These are phyloP conservation scores for Rubus idaeus DNA, from an alignment of 306 rosid genomes.

Conservation along the genomic window DNA sequence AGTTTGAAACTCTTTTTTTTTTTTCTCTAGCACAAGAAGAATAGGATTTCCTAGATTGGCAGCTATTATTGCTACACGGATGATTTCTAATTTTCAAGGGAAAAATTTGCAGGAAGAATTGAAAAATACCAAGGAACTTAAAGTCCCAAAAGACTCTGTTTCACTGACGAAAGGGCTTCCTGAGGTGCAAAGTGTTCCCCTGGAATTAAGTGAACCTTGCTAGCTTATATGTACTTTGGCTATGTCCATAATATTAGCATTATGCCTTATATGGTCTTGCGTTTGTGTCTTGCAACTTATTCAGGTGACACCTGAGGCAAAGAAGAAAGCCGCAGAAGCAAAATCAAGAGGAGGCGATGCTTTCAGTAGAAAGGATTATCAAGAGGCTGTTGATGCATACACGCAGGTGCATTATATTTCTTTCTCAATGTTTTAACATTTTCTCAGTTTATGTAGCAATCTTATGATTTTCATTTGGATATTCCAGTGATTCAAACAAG, in stretches of 20 bases:
- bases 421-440: constrained; percentile 16
- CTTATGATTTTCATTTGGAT: constrained; percentile 6
- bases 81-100: constrained; percentile 25
- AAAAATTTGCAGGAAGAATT: constrained; percentile 47
- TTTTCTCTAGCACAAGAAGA: neutral
- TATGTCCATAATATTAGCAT: neutral
- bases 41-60: constrained; percentile 7
- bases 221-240: neutral
- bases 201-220: neutral
- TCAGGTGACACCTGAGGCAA: constrained; percentile 80
- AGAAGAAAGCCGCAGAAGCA: constrained; percentile 87
- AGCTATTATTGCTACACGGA: neutral
- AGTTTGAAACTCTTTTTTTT: neutral
- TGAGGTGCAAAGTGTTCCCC: constrained; percentile 51
- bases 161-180: constrained; percentile 53
- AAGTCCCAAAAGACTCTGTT: constrained; percentile 34
- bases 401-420: constrained; percentile 62
- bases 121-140: constrained; percentile 38
- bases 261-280: neutral
- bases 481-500: neutral
- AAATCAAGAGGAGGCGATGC: constrained; percentile 91
- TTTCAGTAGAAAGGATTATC: constrained; percentile 61
- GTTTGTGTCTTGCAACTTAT: constrained; percentile 14
- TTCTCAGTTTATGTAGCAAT: constrained; percentile 7
- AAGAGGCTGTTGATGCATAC: constrained; percentile 72